These are phyloP conservation scores for Endocarpon pusillum DNA, from an alignment of 495 filamentous ascomycete species.

Conservation along the genomic window DNA sequence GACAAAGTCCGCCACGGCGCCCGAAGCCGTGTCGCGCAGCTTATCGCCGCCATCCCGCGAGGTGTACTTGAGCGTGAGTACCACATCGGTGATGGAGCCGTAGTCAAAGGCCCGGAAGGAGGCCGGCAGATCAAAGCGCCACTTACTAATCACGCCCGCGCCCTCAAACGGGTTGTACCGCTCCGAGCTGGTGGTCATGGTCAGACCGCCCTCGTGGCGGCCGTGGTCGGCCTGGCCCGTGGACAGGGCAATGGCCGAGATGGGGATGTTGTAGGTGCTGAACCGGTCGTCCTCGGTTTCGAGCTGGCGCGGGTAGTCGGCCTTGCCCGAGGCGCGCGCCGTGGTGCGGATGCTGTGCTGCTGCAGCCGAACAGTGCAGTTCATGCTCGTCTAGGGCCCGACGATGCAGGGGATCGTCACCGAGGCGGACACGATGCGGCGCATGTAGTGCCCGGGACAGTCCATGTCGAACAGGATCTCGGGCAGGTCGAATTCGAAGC, in stretches of 20 bases:
- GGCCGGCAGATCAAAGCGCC: slow-evolving; percentile 14
- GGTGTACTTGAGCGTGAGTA: slow-evolving; percentile 19
- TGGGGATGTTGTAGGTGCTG: slow-evolving; percentile 8
- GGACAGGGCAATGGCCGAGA: slow-evolving; percentile 14
- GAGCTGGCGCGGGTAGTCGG: slow-evolving; percentile 4
- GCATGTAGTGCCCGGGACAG: slow-evolving; percentile 27
- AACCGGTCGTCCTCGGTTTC: no score
- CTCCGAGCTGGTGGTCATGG: no score
- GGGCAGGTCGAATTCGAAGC: slow-evolving; percentile 11
- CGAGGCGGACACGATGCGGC: slow-evolving; percentile 15
- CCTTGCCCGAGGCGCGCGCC: background rate
- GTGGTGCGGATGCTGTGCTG: slow-evolving; percentile 4
- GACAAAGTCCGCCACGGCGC: background rate
- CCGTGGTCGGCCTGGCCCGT: slow-evolving; percentile 14
- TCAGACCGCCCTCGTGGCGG: no score
- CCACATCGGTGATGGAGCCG: slow-evolving; percentile 15
- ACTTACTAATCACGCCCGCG: slow-evolving; percentile 17
- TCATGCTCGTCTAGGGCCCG: slow-evolving; percentile 13
- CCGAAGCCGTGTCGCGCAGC: background rate
- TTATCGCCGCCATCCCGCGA: slow-evolving; percentile 1
- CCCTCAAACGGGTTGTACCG: no score
- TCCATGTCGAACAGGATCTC: slow-evolving; percentile 26
- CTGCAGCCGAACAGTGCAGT: slow-evolving; percentile 12
- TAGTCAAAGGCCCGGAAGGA: slow-evolving; percentile 17
- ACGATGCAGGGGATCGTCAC: slow-evolving; percentile 15